Evolutionary conservation across 1,139 yeast species (phyloP), one percentile per base, ranked within the genome.

Genomic region (Pichia kudriavzevii): DNA sequence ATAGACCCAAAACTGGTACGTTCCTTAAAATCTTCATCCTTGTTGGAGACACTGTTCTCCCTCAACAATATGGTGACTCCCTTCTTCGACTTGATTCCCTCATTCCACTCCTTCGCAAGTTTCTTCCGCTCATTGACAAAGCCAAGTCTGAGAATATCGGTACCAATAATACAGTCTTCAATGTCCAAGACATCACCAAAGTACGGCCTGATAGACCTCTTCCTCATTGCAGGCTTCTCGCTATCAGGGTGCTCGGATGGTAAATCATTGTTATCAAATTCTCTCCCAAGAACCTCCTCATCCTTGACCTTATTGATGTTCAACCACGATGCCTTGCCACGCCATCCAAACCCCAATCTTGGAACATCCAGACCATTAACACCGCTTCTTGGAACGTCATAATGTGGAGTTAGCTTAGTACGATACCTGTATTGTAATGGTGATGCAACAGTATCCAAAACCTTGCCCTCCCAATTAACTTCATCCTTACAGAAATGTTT

Each of bases 371-470:
- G 26, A 19, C 44, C 45, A 4, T 23, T 32, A 13, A 22, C 37
- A 8, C 46, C 46, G 19, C 44, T 57, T 34, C 63, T 65, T n/a
- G 94, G 94, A 28, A 85, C 64, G 53, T 85, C 91, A 60, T 88
- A 91, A 63, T 91, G 98, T 4, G 98, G 98, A 1, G 98, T 91
- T 34, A 91, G 68, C 53, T 91, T 91, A 1, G 98, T 91, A 55
- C 98, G 67, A 60, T 91, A 91, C 30, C 68, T 67, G 54, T 71
- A 83, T 47, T 78, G 69, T 41, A 75, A 61, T 4, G 98, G 98
- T 4, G 95, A 82, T 4, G 81, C 75, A 30, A 83, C 76, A 0
- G 97, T 88, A 3, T 64, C 60, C 9, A 67, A 67, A 22, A 91
- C 64, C 8, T 53, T 63, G 13, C 40, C 45, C 3, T 29, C 27